Evolutionary conservation across 768 basidiomycete species (phyloP), one percentile per base, ranked within the genome.

Genomic region (Mycena venus): DNA sequence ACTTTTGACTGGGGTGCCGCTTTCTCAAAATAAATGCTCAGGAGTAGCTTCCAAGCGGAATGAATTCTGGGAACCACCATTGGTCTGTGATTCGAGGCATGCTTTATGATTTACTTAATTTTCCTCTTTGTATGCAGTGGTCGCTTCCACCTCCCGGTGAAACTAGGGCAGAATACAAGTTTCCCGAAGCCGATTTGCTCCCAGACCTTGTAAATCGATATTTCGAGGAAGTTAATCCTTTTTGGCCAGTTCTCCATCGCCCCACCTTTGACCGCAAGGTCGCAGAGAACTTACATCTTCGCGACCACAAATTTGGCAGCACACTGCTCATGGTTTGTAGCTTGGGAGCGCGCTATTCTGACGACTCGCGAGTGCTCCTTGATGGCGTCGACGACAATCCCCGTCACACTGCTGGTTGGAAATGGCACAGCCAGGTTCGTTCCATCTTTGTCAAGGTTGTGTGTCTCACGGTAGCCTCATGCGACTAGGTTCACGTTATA

Each of bases 171-270:
- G 67, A 69, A 9, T 90, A 87, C 76, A 67, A 44, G 27, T 93
- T 89, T 63, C 92, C 92, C 0, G 86, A 88, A 1, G 76, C 82
- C 2, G 91, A 91, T 56, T 85, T 96, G 15, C 85, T 90, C 12
- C 62, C 77, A 0, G 68, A 75, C 0, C 87, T 98, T 17, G 84
- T 95, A 61, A 86, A 92, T 56, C 79, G 87, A 19, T 96, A 93
- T 77, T 98, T 73, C 49, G 21, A 40, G 23, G 62, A 89, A 44
- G 74, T 88, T 70, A 93, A 95, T 75, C 70, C 78, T 2, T 86
- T 88, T 61, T 79, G 88, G 3, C 95, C 95, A 0, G 84, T 97
- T 5, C 83, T 98, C 4, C 95, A 96, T 79, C 89, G 91, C 0
- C 91, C 91, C 0, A 90, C 90, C 19, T 96, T 97, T 72, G 87